Conservation (phyloP, 2,329 filamentous ascomycete species). For the Colletotrichum destructivum region DNA sequence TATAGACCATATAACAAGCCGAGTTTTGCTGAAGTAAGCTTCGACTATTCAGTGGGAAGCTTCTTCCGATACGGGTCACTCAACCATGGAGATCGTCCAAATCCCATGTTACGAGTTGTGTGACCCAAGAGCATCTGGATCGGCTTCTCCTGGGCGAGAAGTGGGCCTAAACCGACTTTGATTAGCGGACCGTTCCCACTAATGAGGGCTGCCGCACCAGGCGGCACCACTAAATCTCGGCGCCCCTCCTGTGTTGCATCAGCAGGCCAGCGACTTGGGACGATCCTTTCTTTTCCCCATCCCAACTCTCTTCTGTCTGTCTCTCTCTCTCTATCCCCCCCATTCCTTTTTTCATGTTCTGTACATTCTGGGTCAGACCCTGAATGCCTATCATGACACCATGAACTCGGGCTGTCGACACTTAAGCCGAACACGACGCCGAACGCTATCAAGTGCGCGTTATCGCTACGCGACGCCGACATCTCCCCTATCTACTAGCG, state of each 20-base stretch:
- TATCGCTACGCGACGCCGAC: neutral
- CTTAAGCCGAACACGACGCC: neutral
- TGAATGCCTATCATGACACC: conserved; percentile 5
- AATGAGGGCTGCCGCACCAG: conserved; percentile 33
- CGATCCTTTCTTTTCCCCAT: conserved; percentile 17
- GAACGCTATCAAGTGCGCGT: neutral
- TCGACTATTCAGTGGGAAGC: neutral
- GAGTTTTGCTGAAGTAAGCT: neutral
- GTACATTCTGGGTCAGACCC: neutral
- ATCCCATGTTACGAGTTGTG: conserved; percentile 29
- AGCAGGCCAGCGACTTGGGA: conserved; percentile 16
- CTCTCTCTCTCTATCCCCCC: neutral
- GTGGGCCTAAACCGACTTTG: conserved; percentile 17
- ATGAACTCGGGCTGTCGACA: conserved; percentile 3
- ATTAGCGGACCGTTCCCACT: conserved; percentile 36
- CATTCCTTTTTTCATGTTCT: neutral
- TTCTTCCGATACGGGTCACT: neutral
- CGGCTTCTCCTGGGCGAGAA: conserved; percentile 12
- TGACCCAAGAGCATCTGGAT: conserved; percentile 9
- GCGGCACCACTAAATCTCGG: conserved; percentile 33
- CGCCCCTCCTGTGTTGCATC: conserved; percentile 28
- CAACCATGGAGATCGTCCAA: conserved; percentile 26
- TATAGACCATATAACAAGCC: neutral
- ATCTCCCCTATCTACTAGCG: conserved; percentile 22
- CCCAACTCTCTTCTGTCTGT: neutral